A percentile compares a stretch with the other conserved stretches of the same genome.
Conservation (phyloP, 306 rosid species). For the Sophora flavescens region DNA sequence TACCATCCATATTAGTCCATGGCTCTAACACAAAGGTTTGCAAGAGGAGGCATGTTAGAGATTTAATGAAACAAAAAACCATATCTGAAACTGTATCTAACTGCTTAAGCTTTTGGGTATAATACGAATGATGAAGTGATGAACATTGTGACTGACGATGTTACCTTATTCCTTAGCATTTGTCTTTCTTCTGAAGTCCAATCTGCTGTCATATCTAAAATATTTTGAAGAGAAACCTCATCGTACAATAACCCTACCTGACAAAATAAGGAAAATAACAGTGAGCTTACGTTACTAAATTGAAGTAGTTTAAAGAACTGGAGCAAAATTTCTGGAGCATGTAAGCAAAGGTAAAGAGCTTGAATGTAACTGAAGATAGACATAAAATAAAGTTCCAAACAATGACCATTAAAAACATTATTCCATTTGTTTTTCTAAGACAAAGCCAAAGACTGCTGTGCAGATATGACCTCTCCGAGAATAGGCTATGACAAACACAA, state of each 20-base stretch:
- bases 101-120: constrained; percentile 16
- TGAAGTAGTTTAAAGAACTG: constrained; percentile 31
- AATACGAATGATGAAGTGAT: constrained; percentile 32
- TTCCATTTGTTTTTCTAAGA: constrained; percentile 2
- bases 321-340: constrained; percentile 1
- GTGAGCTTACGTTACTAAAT: constrained; percentile 40
- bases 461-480: constrained; percentile 17
- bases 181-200: constrained; percentile 92
- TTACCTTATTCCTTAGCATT: constrained; percentile 93
- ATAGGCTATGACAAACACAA: constrained; percentile 25
- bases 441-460: constrained; percentile 17
- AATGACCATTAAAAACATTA: constrained; percentile 21
- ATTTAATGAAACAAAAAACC: constrained; percentile 2
- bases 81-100: constrained; percentile 4
- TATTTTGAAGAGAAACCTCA: constrained; percentile 78
- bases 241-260: constrained; percentile 96
- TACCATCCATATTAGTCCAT: neutral
- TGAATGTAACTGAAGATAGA: constrained; percentile 17
- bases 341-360: constrained; percentile 33
- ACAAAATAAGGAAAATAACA: constrained; percentile 48
- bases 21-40: constrained; percentile 34
- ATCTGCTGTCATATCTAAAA: constrained; percentile 87
- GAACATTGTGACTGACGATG: constrained; percentile 35
- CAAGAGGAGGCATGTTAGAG: neutral
- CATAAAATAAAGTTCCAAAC: constrained; percentile 11